Evolutionary conservation across 2,329 filamentous ascomycete genomes (phyloP).

Genomic region (Paramyrothecium sp.): DNA sequence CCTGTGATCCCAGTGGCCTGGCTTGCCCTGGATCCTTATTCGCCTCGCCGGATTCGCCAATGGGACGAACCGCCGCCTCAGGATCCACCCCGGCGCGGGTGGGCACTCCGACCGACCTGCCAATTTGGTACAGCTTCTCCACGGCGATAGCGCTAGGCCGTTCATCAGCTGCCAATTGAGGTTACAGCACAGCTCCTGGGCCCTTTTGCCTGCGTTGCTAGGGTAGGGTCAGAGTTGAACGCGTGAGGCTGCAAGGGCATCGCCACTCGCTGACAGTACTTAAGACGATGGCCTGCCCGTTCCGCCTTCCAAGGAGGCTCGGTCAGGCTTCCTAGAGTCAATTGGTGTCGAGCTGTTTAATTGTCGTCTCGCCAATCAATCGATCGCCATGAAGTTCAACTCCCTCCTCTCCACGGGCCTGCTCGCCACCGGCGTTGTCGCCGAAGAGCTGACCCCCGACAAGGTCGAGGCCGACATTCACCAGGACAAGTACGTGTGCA

Average conservation of each 20-base stretch:
- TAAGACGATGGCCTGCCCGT: not conserved
- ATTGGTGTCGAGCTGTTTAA: not conserved
- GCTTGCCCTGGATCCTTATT: too few relatives aligned
- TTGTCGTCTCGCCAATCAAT: not conserved
- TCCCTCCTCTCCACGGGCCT: slow-evolving; percentile 9
- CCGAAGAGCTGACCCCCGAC: slow-evolving; percentile 33
- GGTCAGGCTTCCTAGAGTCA: not conserved
- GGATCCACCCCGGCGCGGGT: not conserved
- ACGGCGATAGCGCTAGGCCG: not conserved
- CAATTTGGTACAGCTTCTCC: not conserved
- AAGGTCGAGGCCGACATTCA: slow-evolving; percentile 38
- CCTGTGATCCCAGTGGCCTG: not conserved
- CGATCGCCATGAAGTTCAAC: slow-evolving; percentile 14
- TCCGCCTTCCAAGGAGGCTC: not conserved
- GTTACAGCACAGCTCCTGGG: not conserved
- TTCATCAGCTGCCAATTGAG: not conserved
- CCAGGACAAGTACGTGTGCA: slow-evolving; percentile 30
- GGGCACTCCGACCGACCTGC: not conserved
- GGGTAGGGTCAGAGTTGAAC: not conserved
- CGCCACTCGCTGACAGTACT: not conserved
- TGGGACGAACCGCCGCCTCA: not conserved
- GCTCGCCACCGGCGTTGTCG: slow-evolving; percentile 18
- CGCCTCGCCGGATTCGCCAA: not conserved
- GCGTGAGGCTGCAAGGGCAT: not conserved
- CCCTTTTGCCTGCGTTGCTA: not conserved